Evolutionary conservation across 176 grass and related monocot genomes (phyloP), one percentile per base, ranked within the genome.

Genomic region (Carex scoparia): DNA sequence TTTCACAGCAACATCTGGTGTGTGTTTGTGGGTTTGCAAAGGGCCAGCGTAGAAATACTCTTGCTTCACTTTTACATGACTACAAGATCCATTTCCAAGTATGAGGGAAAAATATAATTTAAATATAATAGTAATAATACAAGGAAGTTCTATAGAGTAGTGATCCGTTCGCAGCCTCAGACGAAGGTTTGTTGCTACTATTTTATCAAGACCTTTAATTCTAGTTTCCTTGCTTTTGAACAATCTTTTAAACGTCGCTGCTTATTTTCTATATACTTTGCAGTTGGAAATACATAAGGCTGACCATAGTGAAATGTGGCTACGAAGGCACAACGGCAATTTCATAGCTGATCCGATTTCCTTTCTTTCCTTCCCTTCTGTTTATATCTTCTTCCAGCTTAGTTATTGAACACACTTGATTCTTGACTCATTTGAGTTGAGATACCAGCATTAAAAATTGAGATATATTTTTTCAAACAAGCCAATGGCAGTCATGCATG

Each of bases 31-130:
- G 19, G 37, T 79, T 89, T 94, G 65, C 85, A 95, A 91, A 98
- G 93, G 91, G 93, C 65, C 88, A 89, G 15, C 89, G 91, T 70
- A 85, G 96, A 89, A 98, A 87, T 72, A 98, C 91, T 69, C 91
- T 98, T 86, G 85, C 93, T 68, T 73, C 87, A 79, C 79, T 98
- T 65, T 75, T 94, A 66, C 83, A 89, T 66, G 96, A 98, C 67
- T 98, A 95, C 60, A 89, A 90, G 83, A 79, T 94, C 75, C 90
- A 92, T 91, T 98, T 98, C 87, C 91, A 93, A 23, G 85, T 98
- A 94, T 64, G 86, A 89, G 72, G 96, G 93, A 28, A 98, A 98
- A 90, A 94, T 95, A 44, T 98, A 89, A 90, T 84, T 15, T n/a
- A 79, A 19, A 12, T 8, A 51, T 31, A 67, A 64, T 19, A 18